phyloP scores from a whole-genome alignment of 2,329 filamentous ascomycete genomes.

The Monosporascus sp. region DNA sequence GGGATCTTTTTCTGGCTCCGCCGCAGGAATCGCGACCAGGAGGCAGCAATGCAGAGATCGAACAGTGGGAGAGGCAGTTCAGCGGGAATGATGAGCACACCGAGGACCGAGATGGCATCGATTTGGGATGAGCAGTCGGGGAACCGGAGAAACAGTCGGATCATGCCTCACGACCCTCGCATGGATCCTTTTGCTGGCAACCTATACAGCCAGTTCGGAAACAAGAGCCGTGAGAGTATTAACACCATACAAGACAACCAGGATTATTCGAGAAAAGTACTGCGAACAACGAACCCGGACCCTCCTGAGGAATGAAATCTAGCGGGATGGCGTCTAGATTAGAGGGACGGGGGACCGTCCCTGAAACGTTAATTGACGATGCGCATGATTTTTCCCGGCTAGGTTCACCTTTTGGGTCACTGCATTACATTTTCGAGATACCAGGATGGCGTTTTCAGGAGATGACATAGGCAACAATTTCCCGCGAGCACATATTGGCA shows the following conservation, averaged over 20 bases:
- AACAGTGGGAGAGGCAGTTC: conserved; percentile 47
- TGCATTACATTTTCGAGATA: conserved; percentile 39
- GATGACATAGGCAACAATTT: conserved; percentile 14
- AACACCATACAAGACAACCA: conserved; percentile 60
- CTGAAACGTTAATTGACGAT: conserved; percentile 22
- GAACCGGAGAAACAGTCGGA: conserved; percentile 45
- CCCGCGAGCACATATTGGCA: conserved; percentile 16
- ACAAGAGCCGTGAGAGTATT: conserved; percentile 57
- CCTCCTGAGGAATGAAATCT: conserved; percentile 31
- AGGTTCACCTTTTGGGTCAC: conserved; percentile 23
- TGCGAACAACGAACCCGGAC: conserved; percentile 60
- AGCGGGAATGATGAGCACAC: conserved; percentile 39
- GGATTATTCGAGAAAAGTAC: conserved; percentile 58
- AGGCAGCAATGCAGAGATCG: conserved; percentile 37
- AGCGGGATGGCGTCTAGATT: background rate
- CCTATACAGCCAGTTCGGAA: conserved; percentile 48
- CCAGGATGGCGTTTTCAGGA: conserved; percentile 37
- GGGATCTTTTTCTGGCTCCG: conserved; percentile 39
- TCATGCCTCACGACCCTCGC: conserved; percentile 57
- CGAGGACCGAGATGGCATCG: conserved; percentile 38
- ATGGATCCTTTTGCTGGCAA: conserved; percentile 56
- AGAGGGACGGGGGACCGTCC: conserved; percentile 5
- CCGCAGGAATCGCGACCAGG: conserved; percentile 38
- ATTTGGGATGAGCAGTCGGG: conserved; percentile 34
- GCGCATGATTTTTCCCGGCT: conserved; percentile 25